Evolutionary conservation across 306 rosid genomes (phyloP).

Genomic region (Herpetospermum pedunculosum): DNA sequence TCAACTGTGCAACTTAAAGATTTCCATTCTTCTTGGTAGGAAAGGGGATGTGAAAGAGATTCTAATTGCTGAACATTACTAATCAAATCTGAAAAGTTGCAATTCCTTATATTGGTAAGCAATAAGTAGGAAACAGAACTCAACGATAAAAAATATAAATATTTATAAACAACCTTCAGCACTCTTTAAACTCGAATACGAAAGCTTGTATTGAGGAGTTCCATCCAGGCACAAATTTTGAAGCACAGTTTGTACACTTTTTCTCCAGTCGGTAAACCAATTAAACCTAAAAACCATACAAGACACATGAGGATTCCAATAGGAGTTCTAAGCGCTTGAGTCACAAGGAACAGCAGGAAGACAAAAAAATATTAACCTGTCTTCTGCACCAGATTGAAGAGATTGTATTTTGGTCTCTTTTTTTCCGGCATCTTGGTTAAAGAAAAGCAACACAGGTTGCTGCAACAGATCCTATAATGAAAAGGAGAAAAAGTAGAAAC

Average conservation of each 20-base stretch:
- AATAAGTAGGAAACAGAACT: background rate
- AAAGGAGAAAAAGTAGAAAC: constrained; percentile 11
- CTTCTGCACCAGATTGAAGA: constrained; percentile 29
- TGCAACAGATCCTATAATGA: constrained; percentile 60
- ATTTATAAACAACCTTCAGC: constrained; percentile 18
- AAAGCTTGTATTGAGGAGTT: constrained; percentile 15
- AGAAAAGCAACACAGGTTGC: constrained; percentile 51
- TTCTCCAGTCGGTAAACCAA: constrained; percentile 47
- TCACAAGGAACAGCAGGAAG: background rate
- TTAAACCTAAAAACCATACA: constrained; percentile 35
- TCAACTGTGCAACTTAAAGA: constrained; percentile 47
- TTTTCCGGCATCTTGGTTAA: constrained; percentile 33
- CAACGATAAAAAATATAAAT: background rate
- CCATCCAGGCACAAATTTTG: constrained; percentile 24
- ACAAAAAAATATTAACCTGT: constrained; percentile 32
- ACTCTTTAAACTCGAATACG: constrained; percentile 14
- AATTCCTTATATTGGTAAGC: background rate
- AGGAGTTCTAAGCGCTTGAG: background rate
- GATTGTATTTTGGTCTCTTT: constrained; percentile 23
- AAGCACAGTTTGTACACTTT: constrained; percentile 26
- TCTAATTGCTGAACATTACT: constrained; percentile 21
- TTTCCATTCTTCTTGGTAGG: constrained; percentile 43
- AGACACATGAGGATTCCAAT: constrained; percentile 9
- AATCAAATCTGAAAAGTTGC: constrained; percentile 23
- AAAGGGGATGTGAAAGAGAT: constrained; percentile 17